Evolutionary conservation across 2,329 filamentous ascomycete species (phyloP).

Genomic region (Clonostachys byssicola): DNA sequence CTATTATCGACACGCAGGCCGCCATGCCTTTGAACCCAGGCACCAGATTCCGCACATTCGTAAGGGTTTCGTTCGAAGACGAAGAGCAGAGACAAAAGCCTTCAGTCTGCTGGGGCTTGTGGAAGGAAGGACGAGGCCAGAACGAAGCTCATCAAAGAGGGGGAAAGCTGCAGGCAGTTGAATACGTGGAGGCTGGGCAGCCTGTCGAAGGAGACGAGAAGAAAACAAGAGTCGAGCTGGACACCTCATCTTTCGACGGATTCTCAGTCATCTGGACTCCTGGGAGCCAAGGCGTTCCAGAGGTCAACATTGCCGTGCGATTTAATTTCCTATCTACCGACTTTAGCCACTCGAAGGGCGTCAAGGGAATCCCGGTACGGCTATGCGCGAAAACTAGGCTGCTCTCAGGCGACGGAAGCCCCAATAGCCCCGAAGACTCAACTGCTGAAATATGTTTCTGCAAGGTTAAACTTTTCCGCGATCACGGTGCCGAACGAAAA

Average conservation of each 20-base stretch:
- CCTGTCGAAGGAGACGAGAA: constrained; percentile 60
- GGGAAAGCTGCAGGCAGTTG: constrained; percentile 88
- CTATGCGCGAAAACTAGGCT: constrained; percentile 87
- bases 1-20: constrained; percentile 73
- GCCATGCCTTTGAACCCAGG: constrained; percentile 53
- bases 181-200: constrained; percentile 73
- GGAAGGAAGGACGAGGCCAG: constrained; percentile 95
- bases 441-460: constrained; percentile 80
- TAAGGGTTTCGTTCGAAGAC: constrained; percentile 96
- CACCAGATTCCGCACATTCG: constrained; percentile 79
- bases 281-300: constrained; percentile 60
- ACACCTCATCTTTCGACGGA: constrained; percentile 83
- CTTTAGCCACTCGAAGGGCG: constrained; percentile 97
- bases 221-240: constrained; percentile 64
- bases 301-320: constrained; percentile 84
- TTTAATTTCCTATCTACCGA: constrained; percentile 99
- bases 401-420: constrained; percentile 42
- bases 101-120: constrained; percentile 77
- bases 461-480: constrained; percentile 95
- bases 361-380: constrained; percentile 93
- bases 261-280: constrained; percentile 90
- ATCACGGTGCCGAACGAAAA: constrained; percentile 93
- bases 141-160: constrained; percentile 93
- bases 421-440: constrained; percentile 37
- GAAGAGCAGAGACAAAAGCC: constrained; percentile 86